These are phyloP conservation scores for Linum lewisii DNA, from an alignment of 345 rosid species.

Conservation along the genomic window DNA sequence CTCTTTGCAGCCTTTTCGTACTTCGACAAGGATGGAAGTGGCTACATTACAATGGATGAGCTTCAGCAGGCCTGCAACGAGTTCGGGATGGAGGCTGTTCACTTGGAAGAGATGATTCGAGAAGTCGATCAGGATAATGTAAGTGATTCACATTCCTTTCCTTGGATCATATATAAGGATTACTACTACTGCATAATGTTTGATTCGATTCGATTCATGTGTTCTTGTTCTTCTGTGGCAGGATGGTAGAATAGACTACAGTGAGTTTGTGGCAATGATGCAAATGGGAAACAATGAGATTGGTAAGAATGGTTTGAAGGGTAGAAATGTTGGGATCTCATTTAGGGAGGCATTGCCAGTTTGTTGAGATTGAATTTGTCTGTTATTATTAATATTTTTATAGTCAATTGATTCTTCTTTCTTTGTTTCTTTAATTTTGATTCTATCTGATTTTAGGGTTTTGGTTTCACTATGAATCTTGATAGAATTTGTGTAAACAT, in stretches of 20 bases:
- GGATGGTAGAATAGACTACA: constrained; percentile 67
- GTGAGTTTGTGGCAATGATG: constrained; percentile 70
- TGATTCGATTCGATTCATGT: not conserved
- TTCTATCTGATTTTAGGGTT: not conserved
- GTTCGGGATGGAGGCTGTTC: constrained; percentile 41
- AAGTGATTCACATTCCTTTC: constrained; percentile 15
- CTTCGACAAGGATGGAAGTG: constrained; percentile 65
- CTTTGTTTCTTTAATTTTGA: too few species aligned
- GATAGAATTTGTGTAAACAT: not conserved
- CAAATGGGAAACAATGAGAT: constrained; percentile 32
- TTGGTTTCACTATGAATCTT: not conserved
- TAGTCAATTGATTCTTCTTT: not conserved
- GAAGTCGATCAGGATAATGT: constrained; percentile 74
- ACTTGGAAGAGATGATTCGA: constrained; percentile 42
- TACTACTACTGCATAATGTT: too few species aligned
- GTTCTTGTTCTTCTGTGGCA: constrained; percentile 11
- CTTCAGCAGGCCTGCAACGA: constrained; percentile 61
- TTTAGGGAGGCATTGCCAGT: constrained; percentile 33
- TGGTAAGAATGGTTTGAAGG: constrained; percentile 18
- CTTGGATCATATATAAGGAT: not conserved
- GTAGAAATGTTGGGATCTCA: constrained; percentile 23
- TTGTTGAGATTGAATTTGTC: constrained; percentile 17
- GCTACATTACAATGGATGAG: constrained; percentile 59
- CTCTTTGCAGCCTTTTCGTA: constrained; percentile 55
- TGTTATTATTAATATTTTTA: not conserved